Evolutionary conservation across 768 basidiomycete species (phyloP).

Genomic region (Boletus rubescentipes): DNA sequence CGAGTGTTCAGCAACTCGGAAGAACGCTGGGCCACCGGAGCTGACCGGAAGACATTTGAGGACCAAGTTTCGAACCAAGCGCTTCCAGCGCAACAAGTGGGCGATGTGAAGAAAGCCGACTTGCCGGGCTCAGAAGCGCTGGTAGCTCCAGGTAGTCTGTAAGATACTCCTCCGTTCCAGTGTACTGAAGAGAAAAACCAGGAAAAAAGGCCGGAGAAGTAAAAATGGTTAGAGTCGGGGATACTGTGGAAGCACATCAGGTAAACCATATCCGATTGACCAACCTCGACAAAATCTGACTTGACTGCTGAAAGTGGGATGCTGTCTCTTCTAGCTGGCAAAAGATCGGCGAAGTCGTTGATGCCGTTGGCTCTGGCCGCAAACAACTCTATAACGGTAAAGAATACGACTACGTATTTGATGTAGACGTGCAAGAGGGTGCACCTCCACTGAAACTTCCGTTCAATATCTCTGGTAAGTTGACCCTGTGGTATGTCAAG

Average conservation of each 20-base stretch:
- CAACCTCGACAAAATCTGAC: not conserved
- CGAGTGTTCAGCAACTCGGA: constrained; percentile 79
- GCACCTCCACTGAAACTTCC: constrained; percentile 91
- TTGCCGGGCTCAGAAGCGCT: constrained; percentile 86
- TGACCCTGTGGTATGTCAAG: not conserved
- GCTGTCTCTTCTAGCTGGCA: constrained; percentile 68
- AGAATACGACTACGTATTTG: constrained; percentile 99
- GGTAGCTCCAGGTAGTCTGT: constrained; percentile 54
- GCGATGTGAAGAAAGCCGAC: constrained; percentile 91
- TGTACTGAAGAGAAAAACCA: constrained; percentile 26
- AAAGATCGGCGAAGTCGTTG: constrained; percentile 94
- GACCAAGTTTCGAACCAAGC: constrained; percentile 74
- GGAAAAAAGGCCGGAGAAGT: constrained; percentile 95
- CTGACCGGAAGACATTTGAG: constrained; percentile 68
- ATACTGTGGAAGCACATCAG: constrained; percentile 87
- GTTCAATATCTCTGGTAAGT: constrained; percentile 81
- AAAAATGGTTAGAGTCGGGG: constrained; percentile 82
- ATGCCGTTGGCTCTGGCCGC: constrained; percentile 86
- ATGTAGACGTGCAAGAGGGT: constrained; percentile 94
- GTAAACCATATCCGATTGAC: constrained; percentile 39
- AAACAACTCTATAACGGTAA: constrained; percentile 91
- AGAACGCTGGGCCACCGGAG: constrained; percentile 69
- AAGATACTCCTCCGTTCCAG: not conserved
- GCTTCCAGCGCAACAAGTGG: constrained; percentile 82
- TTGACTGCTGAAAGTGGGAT: constrained; percentile 70